These are phyloP conservation scores for Delonix regia DNA, from an alignment of 306 rosid species.

Conservation along the genomic window DNA sequence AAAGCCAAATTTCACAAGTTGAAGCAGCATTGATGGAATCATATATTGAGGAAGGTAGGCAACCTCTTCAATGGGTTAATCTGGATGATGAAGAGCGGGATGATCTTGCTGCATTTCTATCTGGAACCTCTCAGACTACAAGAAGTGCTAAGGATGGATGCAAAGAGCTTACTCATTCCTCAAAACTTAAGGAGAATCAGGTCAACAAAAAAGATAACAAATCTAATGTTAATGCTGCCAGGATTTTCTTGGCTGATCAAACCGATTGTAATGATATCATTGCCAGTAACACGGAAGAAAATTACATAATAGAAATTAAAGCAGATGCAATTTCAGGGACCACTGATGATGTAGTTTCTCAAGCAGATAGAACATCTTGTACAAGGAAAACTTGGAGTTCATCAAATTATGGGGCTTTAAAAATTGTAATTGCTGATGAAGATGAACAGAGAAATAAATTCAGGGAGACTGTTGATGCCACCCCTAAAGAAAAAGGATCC, in stretches of 20 bases:
- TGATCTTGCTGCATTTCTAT: slow-evolving; percentile 91
- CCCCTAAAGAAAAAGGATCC: slow-evolving; percentile 84
- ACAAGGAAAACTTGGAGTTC: slow-evolving; percentile 71
- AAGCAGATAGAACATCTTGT: slow-evolving; percentile 65
- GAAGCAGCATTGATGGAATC: slow-evolving; percentile 72
- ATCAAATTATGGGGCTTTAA: slow-evolving; percentile 63
- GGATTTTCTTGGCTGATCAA: slow-evolving; percentile 44
- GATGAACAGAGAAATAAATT: slow-evolving; percentile 51
- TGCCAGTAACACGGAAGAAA: slow-evolving; percentile 40
- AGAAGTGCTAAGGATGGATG: slow-evolving; percentile 47
- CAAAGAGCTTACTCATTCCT: slow-evolving; percentile 39
- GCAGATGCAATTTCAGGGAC: slow-evolving; percentile 47
- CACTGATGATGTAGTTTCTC: slow-evolving; percentile 68
- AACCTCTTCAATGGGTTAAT: slow-evolving; percentile 83
- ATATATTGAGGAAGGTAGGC: slow-evolving; percentile 67
- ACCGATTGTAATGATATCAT: slow-evolving; percentile 50
- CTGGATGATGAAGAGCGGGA: slow-evolving; percentile 83
- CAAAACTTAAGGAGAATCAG: slow-evolving; percentile 42
- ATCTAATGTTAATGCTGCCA: slow-evolving; percentile 38
- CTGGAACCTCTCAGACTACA: slow-evolving; percentile 57
- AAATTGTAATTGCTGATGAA: slow-evolving; percentile 67
- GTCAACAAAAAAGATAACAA: slow-evolving; percentile 44
- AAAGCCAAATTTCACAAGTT: slow-evolving; percentile 75
- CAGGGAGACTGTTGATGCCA: slow-evolving; percentile 45
- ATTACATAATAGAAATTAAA: slow-evolving; percentile 52